phyloP scores from a whole-genome alignment of 75 land plant species.

The Sequoia sempervirens region DNA sequence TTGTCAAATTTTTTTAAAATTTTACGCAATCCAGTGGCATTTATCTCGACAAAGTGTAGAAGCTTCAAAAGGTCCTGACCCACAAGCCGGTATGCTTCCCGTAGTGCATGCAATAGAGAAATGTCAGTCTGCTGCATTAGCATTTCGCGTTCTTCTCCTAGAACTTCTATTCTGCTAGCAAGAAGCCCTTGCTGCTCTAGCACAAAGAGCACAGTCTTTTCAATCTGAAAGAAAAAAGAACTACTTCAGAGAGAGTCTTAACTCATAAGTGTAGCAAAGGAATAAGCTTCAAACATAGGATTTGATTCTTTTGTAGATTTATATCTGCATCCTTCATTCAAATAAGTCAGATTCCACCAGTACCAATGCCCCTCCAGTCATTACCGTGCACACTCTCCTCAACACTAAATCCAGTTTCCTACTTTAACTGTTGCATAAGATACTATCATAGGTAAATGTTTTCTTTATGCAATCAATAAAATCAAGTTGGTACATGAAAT shows the following conservation, averaged over 20 bases:
- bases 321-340: not conserved
- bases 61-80: conserved; percentile 77
- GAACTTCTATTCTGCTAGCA: conserved; percentile 48
- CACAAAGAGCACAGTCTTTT: conserved; percentile 80
- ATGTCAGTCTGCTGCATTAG: conserved; percentile 26
- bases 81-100: conserved; percentile 55
- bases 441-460: not conserved
- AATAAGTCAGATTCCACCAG: not conserved
- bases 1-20: conserved; percentile 96
- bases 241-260: not conserved
- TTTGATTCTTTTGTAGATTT: not conserved
- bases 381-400: not conserved
- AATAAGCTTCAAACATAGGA: not conserved
- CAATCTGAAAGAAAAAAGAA: conserved; percentile 50
- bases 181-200: conserved; percentile 80
- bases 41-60: conserved; percentile 79
- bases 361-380: not conserved
- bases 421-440: not conserved
- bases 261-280: not conserved
- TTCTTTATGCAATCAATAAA: not conserved
- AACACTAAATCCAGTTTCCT: not conserved
- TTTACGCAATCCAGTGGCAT: conserved; percentile 86
- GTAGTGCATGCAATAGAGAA: conserved; percentile 24
- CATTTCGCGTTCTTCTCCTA: conserved; percentile 48
- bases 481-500: too few relatives aligned